These are phyloP conservation scores for Ehretia macrophylla DNA, from an alignment of 257 asterid species.

Conservation along the genomic window DNA sequence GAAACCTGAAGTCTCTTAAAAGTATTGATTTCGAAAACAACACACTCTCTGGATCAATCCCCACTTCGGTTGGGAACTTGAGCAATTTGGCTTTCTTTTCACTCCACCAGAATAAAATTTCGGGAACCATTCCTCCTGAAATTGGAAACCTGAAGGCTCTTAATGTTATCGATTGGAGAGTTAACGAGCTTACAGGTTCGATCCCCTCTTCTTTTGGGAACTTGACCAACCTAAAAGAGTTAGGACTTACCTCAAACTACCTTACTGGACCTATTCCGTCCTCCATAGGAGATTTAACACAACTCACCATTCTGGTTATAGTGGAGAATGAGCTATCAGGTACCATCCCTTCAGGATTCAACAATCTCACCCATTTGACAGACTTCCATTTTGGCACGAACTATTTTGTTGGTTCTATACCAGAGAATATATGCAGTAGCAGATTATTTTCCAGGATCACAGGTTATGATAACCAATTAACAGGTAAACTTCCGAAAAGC, in stretches of 20 bases:
- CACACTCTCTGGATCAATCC: slow-evolving; percentile 21
- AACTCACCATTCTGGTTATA: slow-evolving; percentile 5
- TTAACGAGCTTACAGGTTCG: slow-evolving; percentile 20
- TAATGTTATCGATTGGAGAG: slow-evolving; percentile 3
- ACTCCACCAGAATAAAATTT: neutral
- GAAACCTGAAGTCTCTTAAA: slow-evolving; percentile 10
- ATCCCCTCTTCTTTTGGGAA: slow-evolving; percentile 31
- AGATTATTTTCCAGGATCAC: slow-evolving; percentile 12
- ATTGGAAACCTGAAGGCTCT: slow-evolving; percentile 15
- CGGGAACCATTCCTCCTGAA: slow-evolving; percentile 11
- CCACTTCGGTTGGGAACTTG: slow-evolving; percentile 22
- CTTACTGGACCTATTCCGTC: slow-evolving; percentile 21
- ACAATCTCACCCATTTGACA: slow-evolving; percentile 11
- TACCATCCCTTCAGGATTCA: slow-evolving; percentile 18
- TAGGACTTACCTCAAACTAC: slow-evolving; percentile 3
- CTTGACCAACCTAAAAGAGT: slow-evolving; percentile 1
- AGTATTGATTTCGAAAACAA: slow-evolving; percentile 12
- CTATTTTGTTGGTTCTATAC: slow-evolving; percentile 29
- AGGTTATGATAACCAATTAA: slow-evolving; percentile 20
- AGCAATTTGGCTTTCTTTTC: neutral
- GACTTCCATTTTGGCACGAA: slow-evolving; percentile 13
- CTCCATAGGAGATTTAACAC: slow-evolving; percentile 18
- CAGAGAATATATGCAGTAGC: slow-evolving; percentile 26
- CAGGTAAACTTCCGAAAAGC: slow-evolving; percentile 29
- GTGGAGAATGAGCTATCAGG: slow-evolving; percentile 17